Evolutionary conservation across 2,329 filamentous ascomycete species (phyloP), one percentile per base, ranked within the genome.

Genomic region (Pestalotiopsis sp.): DNA sequence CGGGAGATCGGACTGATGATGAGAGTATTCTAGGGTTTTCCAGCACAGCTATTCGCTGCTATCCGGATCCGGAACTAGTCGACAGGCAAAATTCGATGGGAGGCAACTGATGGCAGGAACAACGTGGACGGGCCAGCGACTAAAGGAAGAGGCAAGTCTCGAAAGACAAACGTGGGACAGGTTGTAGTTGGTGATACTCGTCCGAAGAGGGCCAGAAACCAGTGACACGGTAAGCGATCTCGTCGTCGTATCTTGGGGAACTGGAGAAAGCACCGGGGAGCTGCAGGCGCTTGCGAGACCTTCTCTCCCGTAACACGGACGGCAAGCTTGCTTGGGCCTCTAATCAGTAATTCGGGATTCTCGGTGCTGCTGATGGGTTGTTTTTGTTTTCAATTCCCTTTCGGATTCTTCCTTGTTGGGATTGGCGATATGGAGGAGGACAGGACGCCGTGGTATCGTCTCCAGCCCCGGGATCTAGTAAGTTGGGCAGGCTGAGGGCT

Each of bases 151-250:
- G 73, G 76, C 77, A 75, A 80, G 75, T 77, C 77, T 76, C 81
- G 13, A 52, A 38, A 25, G n/a, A 76, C 73, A 75, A 78, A 72
- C 73, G 84, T 86, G 77, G 80, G 82, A 86, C 85, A 82, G 82
- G 82, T 83, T 83, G 82, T 81, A 82, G 82, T 83, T 80, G 77
- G 84, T 84, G 80, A 83, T 83, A 86, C 83, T 82, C 76, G 79
- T 77, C 81, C 77, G 82, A 80, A 80, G 80, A 79, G 81, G 78
- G 79, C 81, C 80, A 72, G 79, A 78, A 78, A 77, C 78, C 64
- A 79, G 84, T 86, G 76, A 81, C 82, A 87, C 85, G 77, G 77
- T 81, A 84, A 84, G 80, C 81, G 80, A 82, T 80, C 80, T 79
- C 83, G 82, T 75, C 83, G 82, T 75, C 81, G 80, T 81, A 77